A percentile compares a stretch with the other conserved stretches of the same genome.
Conservation (phyloP, 495 filamentous ascomycete genomes). For the Annulohypoxylon maeteangense region DNA sequence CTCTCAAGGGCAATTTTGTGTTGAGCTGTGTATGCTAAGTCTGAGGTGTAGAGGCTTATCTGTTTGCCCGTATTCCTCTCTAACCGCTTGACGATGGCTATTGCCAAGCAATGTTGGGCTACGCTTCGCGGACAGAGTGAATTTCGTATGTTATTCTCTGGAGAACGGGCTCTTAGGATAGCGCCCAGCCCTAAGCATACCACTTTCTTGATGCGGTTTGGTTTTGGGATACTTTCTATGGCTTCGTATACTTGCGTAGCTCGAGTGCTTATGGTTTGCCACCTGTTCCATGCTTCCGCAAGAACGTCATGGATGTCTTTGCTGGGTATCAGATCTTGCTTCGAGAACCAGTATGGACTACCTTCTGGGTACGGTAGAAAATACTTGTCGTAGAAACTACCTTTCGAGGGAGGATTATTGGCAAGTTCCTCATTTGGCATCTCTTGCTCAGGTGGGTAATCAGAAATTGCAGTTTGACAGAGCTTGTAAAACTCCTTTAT, state of each 20-base stretch:
- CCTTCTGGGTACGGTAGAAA: not conserved
- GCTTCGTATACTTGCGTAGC: conserved; percentile 12
- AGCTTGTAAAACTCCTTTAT: not conserved
- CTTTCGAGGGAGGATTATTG: not conserved
- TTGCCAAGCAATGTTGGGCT: conserved; percentile 27
- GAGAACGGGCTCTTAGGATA: not conserved
- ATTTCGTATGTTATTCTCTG: not conserved
- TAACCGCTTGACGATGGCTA: conserved; percentile 18
- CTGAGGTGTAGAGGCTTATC: conserved; percentile 21
- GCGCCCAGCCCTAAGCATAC: conserved; percentile 29
- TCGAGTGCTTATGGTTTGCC: conserved; percentile 11
- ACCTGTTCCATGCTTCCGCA: conserved; percentile 13
- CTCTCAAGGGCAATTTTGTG: conserved; percentile 23
- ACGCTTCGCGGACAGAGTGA: conserved; percentile 8
- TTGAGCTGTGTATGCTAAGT: conserved; percentile 20
- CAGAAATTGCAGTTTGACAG: not conserved
- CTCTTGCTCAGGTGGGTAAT: conserved; percentile 22
- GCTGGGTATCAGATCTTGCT: not conserved
- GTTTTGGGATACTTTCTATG: conserved; percentile 21
- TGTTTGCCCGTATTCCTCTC: conserved; percentile 4
- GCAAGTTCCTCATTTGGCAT: conserved; percentile 15
- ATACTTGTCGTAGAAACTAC: conserved; percentile 25
- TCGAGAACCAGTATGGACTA: not conserved
- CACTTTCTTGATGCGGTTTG: conserved; percentile 24
- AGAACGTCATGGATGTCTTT: conserved; percentile 14